phyloP scores from a whole-genome alignment of 108 stramenopile genomes.

The Cyclostephanos invisitatus region DNA sequence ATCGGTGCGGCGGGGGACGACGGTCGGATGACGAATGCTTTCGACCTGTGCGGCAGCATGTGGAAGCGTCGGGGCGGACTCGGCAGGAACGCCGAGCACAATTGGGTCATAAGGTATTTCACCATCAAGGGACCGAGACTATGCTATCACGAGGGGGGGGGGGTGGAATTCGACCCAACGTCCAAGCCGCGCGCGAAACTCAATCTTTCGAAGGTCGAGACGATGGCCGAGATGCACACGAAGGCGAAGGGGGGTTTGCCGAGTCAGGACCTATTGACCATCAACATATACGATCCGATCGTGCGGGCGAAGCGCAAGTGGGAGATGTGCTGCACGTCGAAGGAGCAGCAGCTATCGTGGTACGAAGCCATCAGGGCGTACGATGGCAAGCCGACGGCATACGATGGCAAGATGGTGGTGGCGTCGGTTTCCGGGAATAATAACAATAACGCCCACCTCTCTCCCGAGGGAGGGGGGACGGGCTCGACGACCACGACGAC shows the following conservation, averaged over 20 bases:
- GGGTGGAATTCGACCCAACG: conserved; percentile 31
- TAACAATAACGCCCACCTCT: too few relatives aligned
- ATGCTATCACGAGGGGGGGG: conserved; percentile 61
- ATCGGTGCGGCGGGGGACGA: background rate
- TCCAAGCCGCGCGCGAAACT: conserved; percentile 43
- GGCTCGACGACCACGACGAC: background rate
- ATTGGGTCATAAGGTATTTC: conserved; percentile 56
- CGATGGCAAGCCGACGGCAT: conserved; percentile 38
- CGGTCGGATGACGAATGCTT: conserved; percentile 20
- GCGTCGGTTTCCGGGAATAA: too few relatives aligned
- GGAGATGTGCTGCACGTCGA: conserved; percentile 54
- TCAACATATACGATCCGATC: conserved; percentile 46
- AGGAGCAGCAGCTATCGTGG: conserved; percentile 54
- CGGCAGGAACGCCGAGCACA: conserved; percentile 53
- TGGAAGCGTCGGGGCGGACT: conserved; percentile 61
- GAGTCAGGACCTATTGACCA: conserved; percentile 45
- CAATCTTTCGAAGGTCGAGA: conserved; percentile 49
- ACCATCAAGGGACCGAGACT: conserved; percentile 48
- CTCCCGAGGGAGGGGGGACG: background rate
- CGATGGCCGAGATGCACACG: conserved; percentile 54
- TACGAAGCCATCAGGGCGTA: conserved; percentile 46
- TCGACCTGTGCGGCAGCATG: conserved; percentile 52
- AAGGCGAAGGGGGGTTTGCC: conserved; percentile 43
- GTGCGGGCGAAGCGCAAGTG: conserved; percentile 48
- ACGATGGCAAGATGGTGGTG: too few relatives aligned